These are phyloP conservation scores for Dentipellis fragilis DNA, from an alignment of 768 basidiomycete species.

Conservation along the genomic window DNA sequence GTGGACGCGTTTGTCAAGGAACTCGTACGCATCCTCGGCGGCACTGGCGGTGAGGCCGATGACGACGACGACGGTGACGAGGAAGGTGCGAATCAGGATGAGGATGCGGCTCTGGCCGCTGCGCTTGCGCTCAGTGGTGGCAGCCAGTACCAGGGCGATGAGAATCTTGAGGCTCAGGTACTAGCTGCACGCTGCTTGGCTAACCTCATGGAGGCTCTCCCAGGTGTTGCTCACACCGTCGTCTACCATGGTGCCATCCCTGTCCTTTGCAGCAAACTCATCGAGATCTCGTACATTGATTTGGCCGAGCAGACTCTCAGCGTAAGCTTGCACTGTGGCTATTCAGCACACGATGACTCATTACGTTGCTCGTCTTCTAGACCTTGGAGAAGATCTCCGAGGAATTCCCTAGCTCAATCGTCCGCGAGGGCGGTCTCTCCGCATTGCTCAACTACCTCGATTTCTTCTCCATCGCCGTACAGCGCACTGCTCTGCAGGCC, in stretches of 20 bases:
- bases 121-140: constrained; percentile 80
- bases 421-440: constrained; percentile 88
- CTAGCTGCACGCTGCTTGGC: constrained; percentile 94
- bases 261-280: constrained; percentile 91
- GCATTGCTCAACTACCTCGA: constrained; percentile 93
- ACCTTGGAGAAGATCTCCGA: constrained; percentile 98
- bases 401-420: constrained; percentile 92
- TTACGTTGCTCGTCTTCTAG: constrained; percentile 31
- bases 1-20: constrained; percentile 89
- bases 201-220: constrained; percentile 98
- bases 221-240: constrained; percentile 93
- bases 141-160: constrained; percentile 60
- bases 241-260: constrained; percentile 98
- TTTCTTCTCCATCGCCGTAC: constrained; percentile 97
- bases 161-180: constrained; percentile 88
- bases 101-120: constrained; percentile 84
- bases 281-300: constrained; percentile 97
- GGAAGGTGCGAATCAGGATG: constrained; percentile 52
- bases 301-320: constrained; percentile 96
- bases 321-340: constrained; percentile 41
- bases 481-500: constrained; percentile 92
- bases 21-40: constrained; percentile 83
- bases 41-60: constrained; percentile 59
- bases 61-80: constrained; percentile 63
- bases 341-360: not conserved